phyloP scores from a whole-genome alignment of 2,329 filamentous ascomycete genomes.

The Colletotrichum agaves region DNA sequence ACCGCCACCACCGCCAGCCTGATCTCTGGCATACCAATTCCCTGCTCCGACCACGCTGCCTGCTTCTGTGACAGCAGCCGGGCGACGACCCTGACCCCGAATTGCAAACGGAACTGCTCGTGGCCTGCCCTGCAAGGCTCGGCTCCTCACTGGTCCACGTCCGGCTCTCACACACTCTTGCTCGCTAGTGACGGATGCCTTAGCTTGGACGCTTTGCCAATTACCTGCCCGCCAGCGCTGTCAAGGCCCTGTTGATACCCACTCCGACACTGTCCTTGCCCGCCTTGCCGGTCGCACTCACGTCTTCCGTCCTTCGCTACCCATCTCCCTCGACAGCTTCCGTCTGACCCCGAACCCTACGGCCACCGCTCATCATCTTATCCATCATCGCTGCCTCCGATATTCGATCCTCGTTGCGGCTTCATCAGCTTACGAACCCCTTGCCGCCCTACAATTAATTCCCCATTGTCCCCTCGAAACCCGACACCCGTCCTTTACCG shows the following conservation, averaged over 20 bases:
- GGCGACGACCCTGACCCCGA: constrained; percentile 15
- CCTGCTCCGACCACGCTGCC: constrained; percentile 10
- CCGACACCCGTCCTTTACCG: constrained; percentile 17
- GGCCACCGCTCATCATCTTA: constrained; percentile 20
- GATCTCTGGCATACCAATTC: constrained; percentile 10
- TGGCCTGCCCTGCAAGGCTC: constrained; percentile 29
- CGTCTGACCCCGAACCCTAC: constrained; percentile 25
- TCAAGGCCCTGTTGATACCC: constrained; percentile 33
- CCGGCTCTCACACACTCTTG: constrained; percentile 3
- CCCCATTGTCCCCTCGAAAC: background rate
- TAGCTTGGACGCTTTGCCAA: constrained; percentile 26
- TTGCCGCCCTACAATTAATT: background rate
- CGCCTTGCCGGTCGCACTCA: constrained; percentile 36
- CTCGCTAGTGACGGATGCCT: constrained; percentile 25
- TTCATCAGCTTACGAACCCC: background rate
- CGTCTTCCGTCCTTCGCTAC: constrained; percentile 34
- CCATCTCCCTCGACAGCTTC: constrained; percentile 36
- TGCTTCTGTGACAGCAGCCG: constrained; percentile 20
- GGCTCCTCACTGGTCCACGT: constrained; percentile 17
- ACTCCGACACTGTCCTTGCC: constrained; percentile 37
- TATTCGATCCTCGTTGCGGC: background rate
- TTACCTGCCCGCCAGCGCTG: constrained; percentile 34
- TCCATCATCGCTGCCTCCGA: constrained; percentile 27
- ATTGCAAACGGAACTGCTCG: background rate
- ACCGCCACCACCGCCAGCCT: constrained; percentile 1